phyloP scores from a whole-genome alignment of 169 alveolate genomes.

The Babesia bovis region DNA sequence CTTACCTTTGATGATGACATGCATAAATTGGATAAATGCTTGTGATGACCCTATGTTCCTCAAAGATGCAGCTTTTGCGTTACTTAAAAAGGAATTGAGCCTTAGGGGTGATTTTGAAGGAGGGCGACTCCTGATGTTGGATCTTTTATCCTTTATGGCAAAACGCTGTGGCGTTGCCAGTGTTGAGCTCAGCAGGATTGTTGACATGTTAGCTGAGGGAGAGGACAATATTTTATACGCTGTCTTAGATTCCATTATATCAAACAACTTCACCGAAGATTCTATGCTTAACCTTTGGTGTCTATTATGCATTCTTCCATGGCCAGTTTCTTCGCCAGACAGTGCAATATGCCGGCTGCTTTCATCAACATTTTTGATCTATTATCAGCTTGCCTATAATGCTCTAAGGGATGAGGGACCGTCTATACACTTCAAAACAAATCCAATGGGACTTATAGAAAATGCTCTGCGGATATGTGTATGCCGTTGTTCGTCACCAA shows the following conservation, averaged over 20 bases:
- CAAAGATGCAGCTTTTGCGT: constrained; percentile 58
- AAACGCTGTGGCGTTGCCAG: constrained; percentile 31
- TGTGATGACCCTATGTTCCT: constrained; percentile 38
- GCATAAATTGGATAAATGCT: constrained; percentile 61
- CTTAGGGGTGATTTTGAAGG: constrained; percentile 40
- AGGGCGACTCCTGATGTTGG: constrained; percentile 24
- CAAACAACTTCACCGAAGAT: constrained; percentile 36
- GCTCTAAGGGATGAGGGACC: not conserved
- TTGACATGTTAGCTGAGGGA: constrained; percentile 27
- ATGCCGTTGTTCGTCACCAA: constrained; percentile 53
- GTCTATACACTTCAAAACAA: not conserved
- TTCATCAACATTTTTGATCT: constrained; percentile 42
- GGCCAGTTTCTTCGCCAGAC: constrained; percentile 53
- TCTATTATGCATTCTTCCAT: constrained; percentile 58
- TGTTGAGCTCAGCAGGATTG: constrained; percentile 30
- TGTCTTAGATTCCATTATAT: constrained; percentile 7
- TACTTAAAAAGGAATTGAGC: constrained; percentile 37
- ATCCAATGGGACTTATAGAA: constrained; percentile 55
- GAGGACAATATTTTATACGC: constrained; percentile 11
- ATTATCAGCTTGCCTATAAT: constrained; percentile 14
- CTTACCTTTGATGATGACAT: constrained; percentile 30
- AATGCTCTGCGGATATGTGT: constrained; percentile 50
- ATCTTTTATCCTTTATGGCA: constrained; percentile 38
- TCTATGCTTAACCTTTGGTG: constrained; percentile 66
- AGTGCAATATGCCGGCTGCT: constrained; percentile 48